Percentiles rank a stretch among this genome's conserved stretches.
Evolutionary conservation across 108 stramenopile species (phyloP).

Genomic region (Nitzschia inconspicua): DNA sequence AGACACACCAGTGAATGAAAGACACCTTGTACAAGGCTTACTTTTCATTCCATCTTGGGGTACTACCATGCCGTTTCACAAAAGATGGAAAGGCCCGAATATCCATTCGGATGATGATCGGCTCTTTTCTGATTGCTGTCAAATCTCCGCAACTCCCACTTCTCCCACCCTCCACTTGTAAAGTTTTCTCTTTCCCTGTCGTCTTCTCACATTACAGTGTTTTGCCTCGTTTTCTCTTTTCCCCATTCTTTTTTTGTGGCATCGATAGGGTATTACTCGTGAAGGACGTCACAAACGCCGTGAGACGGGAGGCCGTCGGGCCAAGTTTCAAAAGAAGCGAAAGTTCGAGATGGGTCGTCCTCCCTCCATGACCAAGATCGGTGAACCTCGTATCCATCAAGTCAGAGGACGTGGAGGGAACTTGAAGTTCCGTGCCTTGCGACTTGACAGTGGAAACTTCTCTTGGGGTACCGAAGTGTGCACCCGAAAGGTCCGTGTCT

Average conservation of each 20-base stretch:
- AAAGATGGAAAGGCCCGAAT: too few species aligned
- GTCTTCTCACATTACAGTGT: background rate
- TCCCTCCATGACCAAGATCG: conserved; percentile 99
- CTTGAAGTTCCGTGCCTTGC: conserved; percentile 95
- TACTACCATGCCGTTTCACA: too few species aligned
- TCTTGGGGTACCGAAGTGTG: conserved; percentile 97
- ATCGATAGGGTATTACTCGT: conserved; percentile 95
- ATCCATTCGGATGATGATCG: too few species aligned
- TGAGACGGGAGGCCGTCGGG: conserved; percentile 98
- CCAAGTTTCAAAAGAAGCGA: conserved; percentile 97
- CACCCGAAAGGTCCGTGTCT: conserved; percentile 98
- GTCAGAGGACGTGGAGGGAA: conserved; percentile 97
- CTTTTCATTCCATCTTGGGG: too few species aligned
- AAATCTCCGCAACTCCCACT: too few species aligned
- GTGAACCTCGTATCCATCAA: conserved; percentile 84
- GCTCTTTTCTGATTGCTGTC: too few species aligned
- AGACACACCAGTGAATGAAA: too few species aligned
- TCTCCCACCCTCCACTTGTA: too few species aligned
- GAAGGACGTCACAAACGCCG: conserved; percentile 99
- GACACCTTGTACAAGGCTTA: too few species aligned
- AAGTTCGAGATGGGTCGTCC: conserved; percentile 98
- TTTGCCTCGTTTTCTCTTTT: background rate
- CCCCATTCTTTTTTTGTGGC: too few species aligned
- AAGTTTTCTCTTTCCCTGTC: background rate
- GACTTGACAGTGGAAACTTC: conserved; percentile 97